Conservation (phyloP, 768 basidiomycete species). For the Mycena indigotica region DNA sequence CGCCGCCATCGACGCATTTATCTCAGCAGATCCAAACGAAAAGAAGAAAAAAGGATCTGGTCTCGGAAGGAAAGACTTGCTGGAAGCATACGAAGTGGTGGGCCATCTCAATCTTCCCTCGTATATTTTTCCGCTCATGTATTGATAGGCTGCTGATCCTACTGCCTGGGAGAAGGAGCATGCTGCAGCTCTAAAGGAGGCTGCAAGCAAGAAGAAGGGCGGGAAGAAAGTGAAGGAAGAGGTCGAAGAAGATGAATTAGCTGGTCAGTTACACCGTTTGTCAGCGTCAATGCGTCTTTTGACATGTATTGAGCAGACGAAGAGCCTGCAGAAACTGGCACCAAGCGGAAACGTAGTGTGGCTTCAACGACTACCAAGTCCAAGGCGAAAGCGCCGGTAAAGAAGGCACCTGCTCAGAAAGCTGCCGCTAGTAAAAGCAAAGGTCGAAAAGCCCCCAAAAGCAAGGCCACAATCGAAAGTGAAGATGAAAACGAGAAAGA, state of each 20-base stretch:
- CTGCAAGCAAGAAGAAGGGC: constrained; percentile 7
- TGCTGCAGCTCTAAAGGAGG: constrained; percentile 24
- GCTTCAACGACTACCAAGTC: constrained; percentile 25
- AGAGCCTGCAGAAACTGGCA: constrained; percentile 49
- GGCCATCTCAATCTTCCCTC: neutral
- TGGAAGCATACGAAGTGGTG: constrained; percentile 58
- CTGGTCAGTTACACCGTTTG: constrained; percentile 22
- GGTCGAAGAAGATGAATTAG: constrained; percentile 13
- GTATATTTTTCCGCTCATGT: constrained; percentile 28
- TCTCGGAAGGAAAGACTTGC: constrained; percentile 60
- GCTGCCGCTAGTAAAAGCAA: constrained; percentile 44
- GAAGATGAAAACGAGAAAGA: constrained; percentile 68
- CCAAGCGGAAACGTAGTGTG: constrained; percentile 59
- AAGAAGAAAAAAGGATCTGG: constrained; percentile 47
- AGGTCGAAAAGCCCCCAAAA: constrained; percentile 54
- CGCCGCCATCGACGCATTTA: constrained; percentile 83
- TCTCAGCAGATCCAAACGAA: constrained; percentile 61
- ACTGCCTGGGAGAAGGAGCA: constrained; percentile 50
- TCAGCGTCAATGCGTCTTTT: constrained; percentile 41
- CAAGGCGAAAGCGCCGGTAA: constrained; percentile 41
- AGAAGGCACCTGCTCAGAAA: constrained; percentile 1
- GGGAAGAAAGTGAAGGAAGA: constrained; percentile 17
- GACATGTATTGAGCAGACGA: constrained; percentile 56
- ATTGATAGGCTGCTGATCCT: constrained; percentile 54
- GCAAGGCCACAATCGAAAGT: constrained; percentile 43